Evolutionary conservation across 805 yeast species (phyloP), one percentile per base, ranked within the genome.

Genomic region (Soucietia sequanensis): DNA sequence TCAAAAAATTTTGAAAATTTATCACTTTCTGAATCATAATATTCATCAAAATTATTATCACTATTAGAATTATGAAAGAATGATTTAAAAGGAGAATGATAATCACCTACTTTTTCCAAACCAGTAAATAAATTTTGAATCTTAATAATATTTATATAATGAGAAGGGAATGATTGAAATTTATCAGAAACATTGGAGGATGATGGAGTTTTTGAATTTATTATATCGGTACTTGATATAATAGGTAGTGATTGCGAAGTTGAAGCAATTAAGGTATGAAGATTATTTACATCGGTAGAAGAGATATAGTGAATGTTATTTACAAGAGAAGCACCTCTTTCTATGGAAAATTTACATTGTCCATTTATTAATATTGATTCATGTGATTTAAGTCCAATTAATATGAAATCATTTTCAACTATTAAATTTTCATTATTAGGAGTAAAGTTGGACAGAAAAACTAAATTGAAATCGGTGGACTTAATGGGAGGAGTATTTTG

Each of bases 321-420:
- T 1, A 78, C 39, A 3, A 54, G 41, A 0, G 75, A 48, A 0
- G 73, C 69, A 12, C 84, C 84, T 33, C 72, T 50, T 39, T 66
- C 69, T 0, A 78, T 56, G 3, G 50, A 48, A 16, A 78, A 32
- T 4, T 30, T 46, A 42, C 64, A 76, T 39, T 70, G 77, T 1
- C 84, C 84, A 35, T 61, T 57, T 1, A 78, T 35, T 25, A 75
- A 44, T 3, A 78, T 38, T 33, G 49, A 61, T 37, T 78, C 77
- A 18, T 56, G 53, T 2, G 52, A 42, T 34, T 64, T 68, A 22
- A 78, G 58, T 0, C 76, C 80, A 27, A 76, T 31, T 4, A 58
- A 50, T 1, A 65, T 58, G 30, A 58, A 50, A 5, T 56, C 47
- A 3, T 55, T 54, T 6, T 52, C 52, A 33, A 48, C 56, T 4